Evolutionary conservation across 164 flowering plant species (phyloP), one percentile per base, ranked within the genome.

Genomic region (Piper betle): DNA sequence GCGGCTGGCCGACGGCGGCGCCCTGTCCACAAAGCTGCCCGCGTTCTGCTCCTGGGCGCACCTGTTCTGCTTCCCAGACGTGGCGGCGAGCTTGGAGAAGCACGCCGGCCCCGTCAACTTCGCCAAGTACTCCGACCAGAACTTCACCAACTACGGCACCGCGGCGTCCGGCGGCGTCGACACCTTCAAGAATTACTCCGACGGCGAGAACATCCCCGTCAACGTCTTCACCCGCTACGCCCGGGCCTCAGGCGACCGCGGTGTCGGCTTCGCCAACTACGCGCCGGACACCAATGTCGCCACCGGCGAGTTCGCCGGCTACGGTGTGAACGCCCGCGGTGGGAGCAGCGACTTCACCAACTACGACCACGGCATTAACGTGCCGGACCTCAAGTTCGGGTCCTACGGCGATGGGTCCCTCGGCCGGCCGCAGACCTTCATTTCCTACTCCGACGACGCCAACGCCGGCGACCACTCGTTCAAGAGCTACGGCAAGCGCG

Each of bases 71-170:
- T 63, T 77, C 37, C 82, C 77, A 17, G 80, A 81, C 59, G 83
- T 80, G 70, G 38, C 42, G 53, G n/a, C 15, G 1, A 75, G 82
- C 65, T 15, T 46, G 3, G 50, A 12, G 3, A 46, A 46, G 50
- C 50, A 46, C 50, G 15, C 15, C 50, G 50, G 15, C 7, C 50
- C 50, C 12, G 61, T 60, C 40, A 64, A 72, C 59, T 91, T 91
- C 53, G 64, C 71, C 5, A 25, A 4, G 3, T 91, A 91, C 61
- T 0, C 7, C 10, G 50, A 73, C 67, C 58, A 60, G 50, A 85
- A 88, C 77, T 91, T 91, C 73, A 81, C 88, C 73, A 88, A 82
- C 63, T 91, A 91, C 64, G 91, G 91, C 1, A 20, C 65, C 4
- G 53, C 73, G 15, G 48, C 65, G 39, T 57, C 66, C 53, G 81